phyloP scores from a whole-genome alignment of 371 early-diverging fungal genomes.

The Funneliformis caledonium region DNA sequence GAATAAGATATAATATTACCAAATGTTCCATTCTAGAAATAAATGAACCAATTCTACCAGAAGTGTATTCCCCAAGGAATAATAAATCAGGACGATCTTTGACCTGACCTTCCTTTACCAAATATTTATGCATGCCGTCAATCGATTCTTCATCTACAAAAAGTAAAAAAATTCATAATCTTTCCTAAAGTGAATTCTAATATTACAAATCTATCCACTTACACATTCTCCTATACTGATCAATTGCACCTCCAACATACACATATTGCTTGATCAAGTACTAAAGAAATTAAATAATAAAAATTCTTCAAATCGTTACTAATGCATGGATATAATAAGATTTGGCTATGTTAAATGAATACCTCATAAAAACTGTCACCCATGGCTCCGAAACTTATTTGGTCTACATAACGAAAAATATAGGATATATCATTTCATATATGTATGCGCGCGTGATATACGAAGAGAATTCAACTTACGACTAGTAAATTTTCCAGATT shows the following conservation, averaged over 20 bases:
- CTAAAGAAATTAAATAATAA: conserved; percentile 44
- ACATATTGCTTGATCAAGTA: conserved; percentile 78
- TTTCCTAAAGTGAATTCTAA: conserved; percentile 47
- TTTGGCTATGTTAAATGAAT: not conserved
- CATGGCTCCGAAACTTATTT: conserved; percentile 35
- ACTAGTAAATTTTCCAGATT: conserved; percentile 41
- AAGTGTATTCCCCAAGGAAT: conserved; percentile 48
- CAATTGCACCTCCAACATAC: conserved; percentile 55
- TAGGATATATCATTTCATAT: not conserved
- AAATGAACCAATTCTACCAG: not conserved
- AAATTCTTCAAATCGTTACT: no score
- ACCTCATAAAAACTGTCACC: conserved; percentile 44
- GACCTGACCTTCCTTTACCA: conserved; percentile 54
- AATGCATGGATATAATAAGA: no score
- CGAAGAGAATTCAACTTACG: not conserved
- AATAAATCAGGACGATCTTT: conserved; percentile 50
- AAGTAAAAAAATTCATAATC: conserved; percentile 16
- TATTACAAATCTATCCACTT: conserved; percentile 46
- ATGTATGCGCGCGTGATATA: not conserved
- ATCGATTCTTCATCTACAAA: conserved; percentile 53
- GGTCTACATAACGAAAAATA: not conserved
- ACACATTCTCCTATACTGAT: conserved; percentile 61
- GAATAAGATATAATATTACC: not conserved
- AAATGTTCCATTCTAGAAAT: conserved; percentile 20
- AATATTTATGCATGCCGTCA: conserved; percentile 55